Conservation (phyloP, 108 stramenopile genomes). For the Conticribra weissflogii region DNA sequence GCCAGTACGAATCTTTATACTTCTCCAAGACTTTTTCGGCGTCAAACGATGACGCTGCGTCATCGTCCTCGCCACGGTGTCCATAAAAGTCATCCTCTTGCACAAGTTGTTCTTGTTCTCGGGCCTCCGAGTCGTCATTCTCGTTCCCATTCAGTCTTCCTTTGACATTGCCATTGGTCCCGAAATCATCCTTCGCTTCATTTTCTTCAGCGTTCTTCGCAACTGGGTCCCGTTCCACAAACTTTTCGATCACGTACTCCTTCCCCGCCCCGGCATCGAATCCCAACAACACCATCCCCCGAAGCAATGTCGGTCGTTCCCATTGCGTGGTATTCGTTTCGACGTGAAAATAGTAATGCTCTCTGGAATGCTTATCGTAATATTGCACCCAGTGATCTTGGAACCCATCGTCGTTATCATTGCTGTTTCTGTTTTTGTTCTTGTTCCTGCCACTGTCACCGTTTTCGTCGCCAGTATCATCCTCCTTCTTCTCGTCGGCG, state of each 20-base stretch:
- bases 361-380: slow-evolving; percentile 17
- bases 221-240: not conserved
- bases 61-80: not conserved
- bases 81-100: not conserved
- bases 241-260: slow-evolving; percentile 6
- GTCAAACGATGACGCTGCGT: not conserved
- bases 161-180: not conserved
- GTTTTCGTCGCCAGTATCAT: slow-evolving; percentile 6
- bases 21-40: slow-evolving; percentile 9
- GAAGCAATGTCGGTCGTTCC: slow-evolving; percentile 14
- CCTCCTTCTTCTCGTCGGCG: too few species aligned
- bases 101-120: too few species aligned
- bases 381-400: slow-evolving; percentile 34
- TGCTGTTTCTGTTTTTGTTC: not conserved
- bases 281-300: slow-evolving; percentile 15
- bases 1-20: slow-evolving; percentile 11
- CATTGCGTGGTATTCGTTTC: slow-evolving; percentile 34
- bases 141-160: not conserved
- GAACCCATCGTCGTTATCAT: not conserved
- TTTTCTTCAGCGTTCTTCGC: not conserved
- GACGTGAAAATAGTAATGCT: slow-evolving; percentile 20
- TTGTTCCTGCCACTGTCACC: not conserved
- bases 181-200: not conserved
- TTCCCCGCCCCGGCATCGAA: slow-evolving; percentile 15
- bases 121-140: too few species aligned